Evolutionary conservation across 495 filamentous ascomycete species (phyloP).

Genomic region (Mycothermus thermophilus): DNA sequence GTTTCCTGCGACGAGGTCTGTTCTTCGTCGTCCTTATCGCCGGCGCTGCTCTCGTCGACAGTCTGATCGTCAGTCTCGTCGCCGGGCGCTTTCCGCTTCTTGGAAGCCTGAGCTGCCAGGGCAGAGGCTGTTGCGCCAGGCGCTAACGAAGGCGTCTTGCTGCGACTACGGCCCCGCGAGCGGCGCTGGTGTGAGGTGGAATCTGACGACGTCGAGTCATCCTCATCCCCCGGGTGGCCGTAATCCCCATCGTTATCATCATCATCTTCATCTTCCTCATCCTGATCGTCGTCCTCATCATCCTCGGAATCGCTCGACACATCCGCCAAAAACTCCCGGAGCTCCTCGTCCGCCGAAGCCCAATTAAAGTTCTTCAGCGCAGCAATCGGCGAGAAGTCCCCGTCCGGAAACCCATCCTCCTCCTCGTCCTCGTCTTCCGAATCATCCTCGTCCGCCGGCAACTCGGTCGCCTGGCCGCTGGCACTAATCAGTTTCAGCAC

Average conservation of each 20-base stretch:
- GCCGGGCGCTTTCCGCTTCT: no score
- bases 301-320: slow-evolving; percentile 46
- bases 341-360: slow-evolving; percentile 53
- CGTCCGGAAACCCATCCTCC: slow-evolving; percentile 32
- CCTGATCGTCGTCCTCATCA: slow-evolving; percentile 20
- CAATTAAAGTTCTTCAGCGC: slow-evolving; percentile 43
- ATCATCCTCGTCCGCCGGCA: slow-evolving; percentile 26
- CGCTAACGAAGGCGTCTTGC: no score
- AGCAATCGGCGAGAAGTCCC: slow-evolving; percentile 39
- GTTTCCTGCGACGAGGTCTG: no score
- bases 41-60: no score
- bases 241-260: no score
- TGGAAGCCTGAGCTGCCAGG: no score
- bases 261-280: slow-evolving; percentile 23
- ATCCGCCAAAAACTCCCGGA: slow-evolving; percentile 57
- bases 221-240: no score
- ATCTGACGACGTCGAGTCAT: no score
- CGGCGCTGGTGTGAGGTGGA: no score
- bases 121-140: no score
- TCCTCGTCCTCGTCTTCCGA: slow-evolving; percentile 34
- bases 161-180: no score
- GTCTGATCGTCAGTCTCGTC: no score
- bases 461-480: slow-evolving; percentile 12
- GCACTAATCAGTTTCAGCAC: slow-evolving; percentile 11
- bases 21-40: background rate